Evolutionary conservation across 805 yeast genomes (phyloP).

Genomic region (Vanderwaltozyma tropicalis): DNA sequence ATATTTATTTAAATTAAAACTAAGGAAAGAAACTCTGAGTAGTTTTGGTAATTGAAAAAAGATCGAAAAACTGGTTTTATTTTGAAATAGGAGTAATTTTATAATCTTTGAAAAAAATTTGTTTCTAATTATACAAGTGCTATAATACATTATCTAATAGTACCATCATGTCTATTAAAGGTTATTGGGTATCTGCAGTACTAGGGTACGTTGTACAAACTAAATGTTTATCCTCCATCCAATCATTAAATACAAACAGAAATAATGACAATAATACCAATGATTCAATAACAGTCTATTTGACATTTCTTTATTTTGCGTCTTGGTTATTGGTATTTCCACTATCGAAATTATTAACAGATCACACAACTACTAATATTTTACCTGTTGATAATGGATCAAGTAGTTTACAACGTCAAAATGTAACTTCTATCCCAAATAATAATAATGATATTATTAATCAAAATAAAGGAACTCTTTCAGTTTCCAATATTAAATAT

Average conservation of each 20-base stretch:
- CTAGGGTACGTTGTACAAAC: constrained; percentile 24
- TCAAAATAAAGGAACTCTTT: no score
- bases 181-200: constrained; percentile 19
- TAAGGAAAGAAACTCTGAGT: no score
- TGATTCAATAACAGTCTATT: constrained; percentile 10
- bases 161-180: constrained; percentile 4
- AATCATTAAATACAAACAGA: constrained; percentile 5
- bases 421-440: no score
- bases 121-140: no score
- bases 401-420: no score
- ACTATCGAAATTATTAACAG: constrained; percentile 10
- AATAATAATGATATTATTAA: no score
- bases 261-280: constrained; percentile 8
- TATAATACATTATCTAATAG: neutral
- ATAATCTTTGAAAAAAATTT: no score
- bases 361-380: constrained; percentile 2
- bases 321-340: constrained; percentile 21
- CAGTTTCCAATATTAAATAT: constrained; percentile 2
- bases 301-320: constrained; percentile 18
- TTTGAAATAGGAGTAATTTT: no score
- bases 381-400: constrained; percentile 1
- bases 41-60: no score
- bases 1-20: no score
- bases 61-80: no score
- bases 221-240: constrained; percentile 17